A percentile compares a stretch with the other conserved stretches of the same genome.
phyloP scores from a whole-genome alignment of 208 protist genomes.

The Acanthamoeba royreba region DNA sequence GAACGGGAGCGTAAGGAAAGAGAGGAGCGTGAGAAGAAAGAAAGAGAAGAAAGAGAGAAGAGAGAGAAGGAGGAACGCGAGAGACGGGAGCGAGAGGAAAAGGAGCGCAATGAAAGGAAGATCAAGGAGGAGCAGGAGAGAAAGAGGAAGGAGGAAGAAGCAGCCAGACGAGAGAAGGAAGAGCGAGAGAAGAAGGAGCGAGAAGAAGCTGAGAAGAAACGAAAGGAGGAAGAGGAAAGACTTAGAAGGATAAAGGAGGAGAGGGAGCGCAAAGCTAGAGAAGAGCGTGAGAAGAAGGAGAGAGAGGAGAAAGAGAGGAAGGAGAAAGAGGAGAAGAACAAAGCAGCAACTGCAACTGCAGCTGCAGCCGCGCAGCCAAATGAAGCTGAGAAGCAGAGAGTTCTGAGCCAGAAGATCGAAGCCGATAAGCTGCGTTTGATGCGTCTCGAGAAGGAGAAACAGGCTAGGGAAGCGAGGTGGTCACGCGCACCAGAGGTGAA shows the following conservation, averaged over 20 bases:
- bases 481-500: too few relatives aligned
- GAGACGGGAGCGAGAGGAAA: too few relatives aligned
- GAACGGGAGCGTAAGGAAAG: not conserved
- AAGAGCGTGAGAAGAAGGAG: not conserved
- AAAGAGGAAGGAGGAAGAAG: not conserved
- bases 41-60: not conserved
- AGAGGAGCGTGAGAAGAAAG: not conserved
- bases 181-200: not conserved
- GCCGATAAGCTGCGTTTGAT: not conserved
- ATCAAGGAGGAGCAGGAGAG: not conserved
- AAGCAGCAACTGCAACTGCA: not conserved
- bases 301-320: not conserved
- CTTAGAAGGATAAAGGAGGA: too few relatives aligned
- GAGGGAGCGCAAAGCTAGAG: too few relatives aligned
- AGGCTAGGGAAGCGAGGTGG: not conserved
- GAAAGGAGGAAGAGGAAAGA: not conserved
- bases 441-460: not conserved
- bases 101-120: too few relatives aligned
- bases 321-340: not conserved
- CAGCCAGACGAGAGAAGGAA: not conserved
- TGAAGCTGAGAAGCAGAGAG: not conserved
- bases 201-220: not conserved
- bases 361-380: not conserved
- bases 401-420: not conserved
- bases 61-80: not conserved